phyloP scores from a whole-genome alignment of 495 filamentous ascomycete species.

The Copromyces sp. region DNA sequence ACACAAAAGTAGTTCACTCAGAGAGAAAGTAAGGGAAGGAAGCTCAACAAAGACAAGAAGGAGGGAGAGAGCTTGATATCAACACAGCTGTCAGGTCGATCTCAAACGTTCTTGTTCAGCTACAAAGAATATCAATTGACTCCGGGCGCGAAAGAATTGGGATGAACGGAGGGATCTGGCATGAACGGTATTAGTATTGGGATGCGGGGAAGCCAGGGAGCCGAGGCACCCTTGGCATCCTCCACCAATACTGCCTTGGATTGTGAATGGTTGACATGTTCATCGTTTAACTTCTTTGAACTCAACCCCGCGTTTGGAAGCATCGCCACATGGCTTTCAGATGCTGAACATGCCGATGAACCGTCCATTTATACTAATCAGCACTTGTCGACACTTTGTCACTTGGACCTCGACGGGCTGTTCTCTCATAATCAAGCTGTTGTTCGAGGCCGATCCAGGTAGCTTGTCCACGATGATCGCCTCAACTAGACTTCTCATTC shows the following conservation, averaged over 20 bases:
- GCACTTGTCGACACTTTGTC: not conserved
- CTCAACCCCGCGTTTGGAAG: not conserved
- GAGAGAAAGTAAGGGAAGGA: not conserved
- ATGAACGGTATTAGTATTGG: not conserved
- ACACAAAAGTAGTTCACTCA: not conserved
- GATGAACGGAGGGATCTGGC: not conserved
- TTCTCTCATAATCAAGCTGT: not conserved
- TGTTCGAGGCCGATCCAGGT: not conserved
- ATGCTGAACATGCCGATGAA: not conserved
- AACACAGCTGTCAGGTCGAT: not conserved
- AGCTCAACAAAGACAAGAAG: not conserved
- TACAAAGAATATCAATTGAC: not conserved
- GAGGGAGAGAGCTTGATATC: not conserved
- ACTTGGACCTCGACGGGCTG: not conserved
- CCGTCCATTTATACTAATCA: not conserved
- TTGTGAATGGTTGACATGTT: not conserved
- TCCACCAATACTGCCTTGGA: not conserved
- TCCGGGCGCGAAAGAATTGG: not conserved
- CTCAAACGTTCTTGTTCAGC: not conserved
- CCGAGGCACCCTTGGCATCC: slow-evolving; percentile 1
- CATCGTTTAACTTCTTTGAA: not conserved
- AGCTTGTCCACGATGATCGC: not conserved
- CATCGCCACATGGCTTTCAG: not conserved
- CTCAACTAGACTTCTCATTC: not conserved
- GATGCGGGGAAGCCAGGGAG: slow-evolving; percentile 8